Evolutionary conservation across 768 basidiomycete species (phyloP), one percentile per base, ranked within the genome.

Genomic region (Lactarius psammicola): DNA sequence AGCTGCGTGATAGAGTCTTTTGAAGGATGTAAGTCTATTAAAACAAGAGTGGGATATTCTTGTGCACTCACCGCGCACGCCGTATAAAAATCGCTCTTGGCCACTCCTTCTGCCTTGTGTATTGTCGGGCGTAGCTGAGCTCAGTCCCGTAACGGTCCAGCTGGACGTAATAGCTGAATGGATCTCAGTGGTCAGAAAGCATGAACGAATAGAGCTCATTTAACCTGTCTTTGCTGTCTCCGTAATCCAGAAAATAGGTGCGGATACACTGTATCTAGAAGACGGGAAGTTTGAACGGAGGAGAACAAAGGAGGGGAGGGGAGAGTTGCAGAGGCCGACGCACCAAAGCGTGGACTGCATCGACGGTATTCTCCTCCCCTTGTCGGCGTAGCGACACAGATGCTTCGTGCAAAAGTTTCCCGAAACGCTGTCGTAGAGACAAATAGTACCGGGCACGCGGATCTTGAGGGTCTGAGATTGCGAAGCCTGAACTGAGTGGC

Each of bases 281-380:
- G 40, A 59, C 7, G 33, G 55, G 28, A 60, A 26, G 34, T 49
- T 26, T 49, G 20, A 38, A 30, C 9, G 11, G 46, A 42, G 30
- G 20, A 6, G 40, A 42, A 44, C 13, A 26, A 38, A 33, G 57
- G 23, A 31, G 18, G 23, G 3, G 26, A 20, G 11, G 33, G 26
- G 26, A 11, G 9, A 28, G 30, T 40, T 28, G 44, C 57, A 55
- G 23, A 26, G 30, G 11, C 34, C 18, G 40, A 33, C 44, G 67
- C 69, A 89, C 90, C 63, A 92, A 78, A 73, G 85, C 83, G 69
- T 88, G 84, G 20, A 93, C 88, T 6, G 88, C 87, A 75, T 95
- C 93, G 9, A 95, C 85, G 2, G 87, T 88, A 69, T 88, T 90
- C 75, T 90, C 88, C 71, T 89, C 87, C 6, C 90, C 90, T 74